These are phyloP conservation scores for Apophysomyces elegans DNA, from an alignment of 371 early-diverging fungal genomes.

Conservation along the genomic window DNA sequence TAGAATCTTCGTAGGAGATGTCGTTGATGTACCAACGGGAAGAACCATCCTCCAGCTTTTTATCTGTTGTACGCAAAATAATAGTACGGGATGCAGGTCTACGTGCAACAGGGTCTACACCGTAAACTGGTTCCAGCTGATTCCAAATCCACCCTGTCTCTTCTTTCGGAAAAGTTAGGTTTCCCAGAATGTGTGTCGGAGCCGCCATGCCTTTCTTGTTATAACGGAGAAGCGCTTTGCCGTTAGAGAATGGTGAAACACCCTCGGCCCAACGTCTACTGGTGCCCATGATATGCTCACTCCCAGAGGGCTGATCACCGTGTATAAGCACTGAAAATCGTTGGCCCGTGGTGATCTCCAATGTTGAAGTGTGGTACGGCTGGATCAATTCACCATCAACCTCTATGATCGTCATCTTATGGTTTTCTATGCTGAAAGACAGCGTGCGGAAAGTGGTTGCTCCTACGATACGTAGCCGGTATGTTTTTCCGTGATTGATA, in stretches of 20 bases:
- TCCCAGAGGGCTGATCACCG: constrained; percentile 17
- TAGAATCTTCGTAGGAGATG: constrained; percentile 22
- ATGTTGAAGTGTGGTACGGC: constrained; percentile 27
- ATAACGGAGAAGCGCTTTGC: constrained; percentile 28
- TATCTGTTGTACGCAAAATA: constrained; percentile 21
- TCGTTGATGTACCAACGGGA: constrained; percentile 40
- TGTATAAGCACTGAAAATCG: constrained; percentile 42
- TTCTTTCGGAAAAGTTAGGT: background rate
- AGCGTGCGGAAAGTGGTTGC: constrained; percentile 35
- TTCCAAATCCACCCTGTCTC: constrained; percentile 26
- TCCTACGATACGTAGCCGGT: constrained; percentile 48
- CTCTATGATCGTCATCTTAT: constrained; percentile 46
- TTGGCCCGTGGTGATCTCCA: constrained; percentile 47
- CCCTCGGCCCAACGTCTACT: constrained; percentile 31
- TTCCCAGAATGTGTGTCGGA: background rate
- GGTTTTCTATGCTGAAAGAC: constrained; percentile 36
- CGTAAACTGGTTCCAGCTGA: constrained; percentile 26
- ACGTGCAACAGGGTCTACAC: constrained; percentile 26
- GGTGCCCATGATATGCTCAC: constrained; percentile 23
- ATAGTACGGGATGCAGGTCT: constrained; percentile 27
- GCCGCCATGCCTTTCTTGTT: background rate
- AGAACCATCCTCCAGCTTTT: constrained; percentile 18
- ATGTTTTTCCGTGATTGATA: constrained; percentile 34
- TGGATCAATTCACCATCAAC: constrained; percentile 42
- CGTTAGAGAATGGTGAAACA: constrained; percentile 25